A percentile compares a stretch with the other conserved stretches of the same genome.
phyloP scores from a whole-genome alignment of 164 flowering plant genomes.

The Cinnamomum micranthum region DNA sequence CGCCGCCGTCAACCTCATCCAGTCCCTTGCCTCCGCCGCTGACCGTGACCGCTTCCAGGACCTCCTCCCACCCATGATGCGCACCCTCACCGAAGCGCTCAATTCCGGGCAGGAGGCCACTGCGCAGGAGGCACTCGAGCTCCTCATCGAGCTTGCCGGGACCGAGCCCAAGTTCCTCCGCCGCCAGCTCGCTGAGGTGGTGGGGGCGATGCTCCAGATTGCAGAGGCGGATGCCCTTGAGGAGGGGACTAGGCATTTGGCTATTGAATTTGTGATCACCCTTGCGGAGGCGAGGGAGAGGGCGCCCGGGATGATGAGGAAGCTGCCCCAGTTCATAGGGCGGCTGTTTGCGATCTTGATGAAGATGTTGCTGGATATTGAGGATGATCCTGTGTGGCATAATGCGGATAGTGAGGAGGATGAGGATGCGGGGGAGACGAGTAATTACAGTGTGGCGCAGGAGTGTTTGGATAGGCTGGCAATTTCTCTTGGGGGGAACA shows the following conservation, averaged over 20 bases:
- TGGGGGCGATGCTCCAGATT: conserved; percentile 89
- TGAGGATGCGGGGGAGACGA: conserved; percentile 94
- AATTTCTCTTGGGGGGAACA: conserved; percentile 88
- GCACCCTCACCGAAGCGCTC: conserved; percentile 81
- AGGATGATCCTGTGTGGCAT: conserved; percentile 95
- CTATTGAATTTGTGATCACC: conserved; percentile 90
- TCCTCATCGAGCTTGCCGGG: conserved; percentile 90
- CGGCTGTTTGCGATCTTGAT: conserved; percentile 75
- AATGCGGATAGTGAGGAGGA: conserved; percentile 65
- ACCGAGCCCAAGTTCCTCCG: conserved; percentile 89
- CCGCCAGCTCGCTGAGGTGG: conserved; percentile 82
- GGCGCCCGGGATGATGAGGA: conserved; percentile 99
- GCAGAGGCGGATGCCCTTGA: conserved; percentile 89
- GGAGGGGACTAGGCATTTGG: conserved; percentile 90
- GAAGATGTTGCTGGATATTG: conserved; percentile 92
- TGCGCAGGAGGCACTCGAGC: conserved; percentile 93
- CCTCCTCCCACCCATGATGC: conserved; percentile 86
- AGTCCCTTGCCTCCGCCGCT: conserved; percentile 55
- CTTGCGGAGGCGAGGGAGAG: conserved; percentile 94
- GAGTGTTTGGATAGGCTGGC: conserved; percentile 91
- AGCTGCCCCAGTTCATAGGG: conserved; percentile 89
- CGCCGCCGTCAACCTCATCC: conserved; percentile 83
- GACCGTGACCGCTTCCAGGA: conserved; percentile 98
- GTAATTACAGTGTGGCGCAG: conserved; percentile 92
- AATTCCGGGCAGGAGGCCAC: conserved; percentile 83